Evolutionary conservation across 139 green algal genomes (phyloP).

Genomic region (Picochlorum costavermella): DNA sequence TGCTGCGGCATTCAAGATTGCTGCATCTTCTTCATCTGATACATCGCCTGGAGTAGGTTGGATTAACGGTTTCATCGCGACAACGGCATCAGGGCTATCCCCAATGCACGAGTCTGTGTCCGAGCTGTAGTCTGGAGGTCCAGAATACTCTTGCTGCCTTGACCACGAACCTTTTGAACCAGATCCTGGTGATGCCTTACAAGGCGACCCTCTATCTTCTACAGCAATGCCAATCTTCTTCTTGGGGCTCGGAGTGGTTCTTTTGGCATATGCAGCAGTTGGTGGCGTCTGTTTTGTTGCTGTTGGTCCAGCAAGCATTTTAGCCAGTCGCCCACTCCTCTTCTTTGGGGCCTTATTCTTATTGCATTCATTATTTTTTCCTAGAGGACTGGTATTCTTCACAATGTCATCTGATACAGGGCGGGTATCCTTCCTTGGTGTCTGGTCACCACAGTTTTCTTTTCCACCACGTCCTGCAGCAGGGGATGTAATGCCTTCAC

Average conservation of each 20-base stretch:
- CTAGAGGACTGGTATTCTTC: background rate
- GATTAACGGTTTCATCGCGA: background rate
- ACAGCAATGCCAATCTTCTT: background rate
- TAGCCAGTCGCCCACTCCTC: background rate
- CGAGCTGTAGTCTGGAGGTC: background rate
- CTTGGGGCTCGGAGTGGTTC: background rate
- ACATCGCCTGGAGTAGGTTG: background rate
- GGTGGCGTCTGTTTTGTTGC: background rate
- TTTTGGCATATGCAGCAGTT: background rate
- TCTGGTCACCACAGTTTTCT: no score
- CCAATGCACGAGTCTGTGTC: background rate
- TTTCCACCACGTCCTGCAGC: no score
- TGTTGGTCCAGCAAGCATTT: background rate
- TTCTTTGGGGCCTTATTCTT: background rate
- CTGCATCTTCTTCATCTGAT: constrained; percentile 11
- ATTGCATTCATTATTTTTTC: background rate
- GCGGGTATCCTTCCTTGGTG: no score
- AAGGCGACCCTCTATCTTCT: background rate
- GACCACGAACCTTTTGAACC: background rate
- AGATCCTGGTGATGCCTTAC: background rate
- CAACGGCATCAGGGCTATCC: constrained; percentile 2
- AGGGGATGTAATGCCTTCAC: no score
- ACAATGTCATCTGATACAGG: no score
- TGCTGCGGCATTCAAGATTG: constrained; percentile 5
- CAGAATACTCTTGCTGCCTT: background rate